Conservation (phyloP, 345 rosid species). For the Draba incana region DNA sequence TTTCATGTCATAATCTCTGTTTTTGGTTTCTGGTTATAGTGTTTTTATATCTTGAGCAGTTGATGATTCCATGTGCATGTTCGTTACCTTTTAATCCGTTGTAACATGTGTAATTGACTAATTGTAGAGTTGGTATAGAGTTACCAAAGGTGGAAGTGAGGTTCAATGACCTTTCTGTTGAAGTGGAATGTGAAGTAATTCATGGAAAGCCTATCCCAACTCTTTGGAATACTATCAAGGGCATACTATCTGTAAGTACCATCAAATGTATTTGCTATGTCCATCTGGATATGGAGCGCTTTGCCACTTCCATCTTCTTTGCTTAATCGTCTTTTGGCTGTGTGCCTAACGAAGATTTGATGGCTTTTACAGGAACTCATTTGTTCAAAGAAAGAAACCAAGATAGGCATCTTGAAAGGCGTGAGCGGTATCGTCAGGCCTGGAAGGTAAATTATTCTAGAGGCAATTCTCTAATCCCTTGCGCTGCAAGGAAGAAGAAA, state of each 20-base stretch:
- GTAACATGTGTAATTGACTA: slow-evolving; percentile 15
- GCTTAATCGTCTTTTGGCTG: background rate
- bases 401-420: slow-evolving; percentile 55
- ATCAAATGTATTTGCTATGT: background rate
- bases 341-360: slow-evolving; percentile 12
- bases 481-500: slow-evolving; percentile 1
- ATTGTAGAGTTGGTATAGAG: slow-evolving; percentile 50
- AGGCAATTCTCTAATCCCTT: background rate
- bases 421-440: slow-evolving; percentile 67
- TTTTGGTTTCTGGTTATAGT: slow-evolving; percentile 4
- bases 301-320: background rate
- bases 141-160: slow-evolving; percentile 53
- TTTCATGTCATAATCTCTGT: slow-evolving; percentile 1
- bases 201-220: slow-evolving; percentile 55
- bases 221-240: slow-evolving; percentile 47
- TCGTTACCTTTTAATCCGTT: background rate
- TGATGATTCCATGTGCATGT: no score
- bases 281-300: background rate
- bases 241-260: slow-evolving; percentile 37
- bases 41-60: no score
- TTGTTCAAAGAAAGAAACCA: slow-evolving; percentile 42
- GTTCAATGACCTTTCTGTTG: slow-evolving; percentile 44
- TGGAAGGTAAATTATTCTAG: slow-evolving; percentile 28
- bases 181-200: slow-evolving; percentile 48
- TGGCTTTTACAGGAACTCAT: slow-evolving; percentile 22